These are phyloP conservation scores for Calonectria hawksworthii DNA, from an alignment of 2,329 filamentous ascomycete species.

Conservation along the genomic window DNA sequence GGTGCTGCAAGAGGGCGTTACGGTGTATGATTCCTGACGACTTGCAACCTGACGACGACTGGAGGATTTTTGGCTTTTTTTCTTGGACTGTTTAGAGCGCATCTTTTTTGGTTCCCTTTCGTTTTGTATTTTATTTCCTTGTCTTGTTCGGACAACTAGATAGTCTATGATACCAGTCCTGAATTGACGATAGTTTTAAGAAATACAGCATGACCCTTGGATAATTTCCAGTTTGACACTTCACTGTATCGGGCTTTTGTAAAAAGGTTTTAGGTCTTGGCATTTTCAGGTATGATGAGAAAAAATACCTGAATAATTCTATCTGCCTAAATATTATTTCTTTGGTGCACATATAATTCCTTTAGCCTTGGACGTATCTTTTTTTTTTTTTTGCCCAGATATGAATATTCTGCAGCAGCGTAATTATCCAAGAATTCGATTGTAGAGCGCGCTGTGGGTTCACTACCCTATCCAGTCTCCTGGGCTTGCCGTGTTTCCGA, in stretches of 20 bases:
- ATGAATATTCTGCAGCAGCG: too few relatives aligned
- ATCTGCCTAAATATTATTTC: background rate
- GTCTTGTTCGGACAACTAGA: conserved; percentile 20
- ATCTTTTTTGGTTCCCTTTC: conserved; percentile 14
- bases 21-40: conserved; percentile 18
- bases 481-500: background rate
- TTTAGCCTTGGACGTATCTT: too few relatives aligned
- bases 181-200: conserved; percentile 23
- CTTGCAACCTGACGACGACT: conserved; percentile 12
- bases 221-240: background rate
- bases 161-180: conserved; percentile 39
- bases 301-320: background rate
- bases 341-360: too few relatives aligned
- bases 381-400: too few relatives aligned
- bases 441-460: background rate
- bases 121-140: conserved; percentile 13
- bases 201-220: background rate
- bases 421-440: background rate
- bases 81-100: conserved; percentile 29
- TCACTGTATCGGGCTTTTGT: too few relatives aligned
- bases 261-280: too few relatives aligned
- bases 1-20: conserved; percentile 24
- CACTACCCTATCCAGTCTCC: background rate
- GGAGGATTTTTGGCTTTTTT: conserved; percentile 13
- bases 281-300: background rate